Base-by-base conservation (phyloP, 345 rosid species). In the Arabidopsis arenosa region DNA sequence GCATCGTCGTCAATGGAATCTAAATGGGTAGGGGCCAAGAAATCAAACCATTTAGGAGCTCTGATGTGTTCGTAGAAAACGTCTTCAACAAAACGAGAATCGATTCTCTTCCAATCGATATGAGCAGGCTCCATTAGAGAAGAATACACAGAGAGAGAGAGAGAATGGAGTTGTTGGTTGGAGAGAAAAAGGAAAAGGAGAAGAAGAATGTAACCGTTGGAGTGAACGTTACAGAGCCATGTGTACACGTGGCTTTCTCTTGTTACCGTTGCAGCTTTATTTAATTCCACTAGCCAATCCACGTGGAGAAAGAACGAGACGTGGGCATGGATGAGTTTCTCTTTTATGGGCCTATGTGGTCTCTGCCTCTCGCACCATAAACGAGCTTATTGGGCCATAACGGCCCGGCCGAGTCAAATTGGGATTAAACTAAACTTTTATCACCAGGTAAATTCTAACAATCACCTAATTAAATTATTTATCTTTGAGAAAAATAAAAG, bases 11-110 rank as follows among this genome's bases (percentile, higher is more conserved):
- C 83, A 7, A 75, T 15, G 67, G 82, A 59, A 59, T 72, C 74
- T 17, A 71, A 49, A 13, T 74, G 70, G 32, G 47, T 61, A 2
- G 84, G 80, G 14, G 86, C 68, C 80, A 78, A 84, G 87, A 95
- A 85, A 82, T 92, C 96, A 49, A 87, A 85, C 94, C 94, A 95
- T 77, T 86, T 86, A 37, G 99, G 99, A 52, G 97, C 99, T 45
- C 80, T 78, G 26, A 95, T 81, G 84, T 85, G 86, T 84, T 95
- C 99, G 65, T 95, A 95, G 32, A 85, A 76, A 5, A 64, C 73
- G 58, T 92, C 97, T 78, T 89, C 93, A 0, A 81, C 88, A 77
- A 84, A 95, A 57, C 85, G 83, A 28, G 91, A 95, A 12, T 92
- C 91, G 26, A 92, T 66, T 68, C 83, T 85, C 72, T 86, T 90